Base-by-base conservation (phyloP, 805 yeast genomes). In the Pichia insulana region DNA sequence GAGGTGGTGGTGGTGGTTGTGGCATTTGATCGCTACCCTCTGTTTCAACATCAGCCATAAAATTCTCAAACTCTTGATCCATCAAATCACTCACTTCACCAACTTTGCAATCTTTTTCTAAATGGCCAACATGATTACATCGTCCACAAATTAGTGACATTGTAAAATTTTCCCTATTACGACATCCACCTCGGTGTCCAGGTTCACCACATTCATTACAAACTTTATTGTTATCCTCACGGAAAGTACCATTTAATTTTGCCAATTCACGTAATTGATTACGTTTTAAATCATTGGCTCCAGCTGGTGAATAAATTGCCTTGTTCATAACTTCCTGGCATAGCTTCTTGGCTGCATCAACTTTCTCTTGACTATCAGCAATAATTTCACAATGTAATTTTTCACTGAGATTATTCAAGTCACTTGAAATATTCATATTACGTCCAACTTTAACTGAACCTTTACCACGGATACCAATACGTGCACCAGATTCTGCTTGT, bases 361-460 rank as follows among this genome's bases (percentile, higher is more conserved):
- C 74, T 54, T 82, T 83, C 31, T 78, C 89, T 47, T 78, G 87
- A 13, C 80, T 70, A 50, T 88, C 96, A 1, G 92, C 87, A 3
- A 84, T 83, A 39, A 92, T 78, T 32, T 89, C 63, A 54, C 95
- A 89, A 62, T 92, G 98, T 42, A 94, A 63, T 34, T 87, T 95
- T 45, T 94, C 98, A 36, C 80, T 78, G 50, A 80, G 65, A 45
- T 76, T 73, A 46, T 73, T 69, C 27, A 74, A 74, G 13, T 67
- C 69, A 34, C 71, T 67, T 5, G 73, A 68, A 13, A 70, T 57
- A 31, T 68, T 70, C 1, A 74, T 64, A 44, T 74, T 73, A 58
- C 79, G 83, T 27, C 97, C 97, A 56, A 86, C 95, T 56, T 90
- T 90, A 16, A 88, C 95, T 1, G 97, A 89, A 0, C 99, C 99